phyloP scores from a whole-genome alignment of 2,329 filamentous ascomycete species.

The Pseudogymnoascus sp. region DNA sequence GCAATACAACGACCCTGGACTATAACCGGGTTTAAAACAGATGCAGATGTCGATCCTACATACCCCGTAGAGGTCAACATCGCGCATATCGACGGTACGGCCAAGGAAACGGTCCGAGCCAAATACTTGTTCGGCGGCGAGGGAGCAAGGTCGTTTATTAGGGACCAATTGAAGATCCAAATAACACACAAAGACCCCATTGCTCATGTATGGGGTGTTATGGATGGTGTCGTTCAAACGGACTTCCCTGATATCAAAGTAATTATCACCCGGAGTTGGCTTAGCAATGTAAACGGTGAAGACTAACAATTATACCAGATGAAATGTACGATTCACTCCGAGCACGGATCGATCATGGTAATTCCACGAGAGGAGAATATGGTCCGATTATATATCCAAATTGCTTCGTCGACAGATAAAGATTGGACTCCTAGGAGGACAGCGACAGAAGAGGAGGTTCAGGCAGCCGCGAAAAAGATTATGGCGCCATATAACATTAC shows the following conservation, averaged over 20 bases:
- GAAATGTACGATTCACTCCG: slow-evolving; percentile 70
- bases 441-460: slow-evolving; percentile 56
- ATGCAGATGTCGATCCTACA: slow-evolving; percentile 47
- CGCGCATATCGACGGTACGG: slow-evolving; percentile 66
- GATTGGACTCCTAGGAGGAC: slow-evolving; percentile 56
- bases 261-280: slow-evolving; percentile 34
- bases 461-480: slow-evolving; percentile 57
- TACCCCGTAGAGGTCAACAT: slow-evolving; percentile 78
- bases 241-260: slow-evolving; percentile 73
- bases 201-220: slow-evolving; percentile 67
- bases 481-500: slow-evolving; percentile 59
- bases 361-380: slow-evolving; percentile 66
- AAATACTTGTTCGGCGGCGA: slow-evolving; percentile 69
- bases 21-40: slow-evolving; percentile 52
- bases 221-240: slow-evolving; percentile 65
- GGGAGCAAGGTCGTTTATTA: slow-evolving; percentile 59
- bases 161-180: slow-evolving; percentile 59
- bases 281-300: slow-evolving; percentile 33
- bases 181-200: slow-evolving; percentile 66
- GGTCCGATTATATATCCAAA: slow-evolving; percentile 64
- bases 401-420: slow-evolving; percentile 52
- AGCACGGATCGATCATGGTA: slow-evolving; percentile 69
- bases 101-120: slow-evolving; percentile 57
- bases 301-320: slow-evolving; percentile 44
- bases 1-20: slow-evolving; percentile 58